These are phyloP conservation scores for Chaetomiaceae sp. DNA, from an alignment of 2,329 filamentous ascomycete genomes.

Conservation along the genomic window DNA sequence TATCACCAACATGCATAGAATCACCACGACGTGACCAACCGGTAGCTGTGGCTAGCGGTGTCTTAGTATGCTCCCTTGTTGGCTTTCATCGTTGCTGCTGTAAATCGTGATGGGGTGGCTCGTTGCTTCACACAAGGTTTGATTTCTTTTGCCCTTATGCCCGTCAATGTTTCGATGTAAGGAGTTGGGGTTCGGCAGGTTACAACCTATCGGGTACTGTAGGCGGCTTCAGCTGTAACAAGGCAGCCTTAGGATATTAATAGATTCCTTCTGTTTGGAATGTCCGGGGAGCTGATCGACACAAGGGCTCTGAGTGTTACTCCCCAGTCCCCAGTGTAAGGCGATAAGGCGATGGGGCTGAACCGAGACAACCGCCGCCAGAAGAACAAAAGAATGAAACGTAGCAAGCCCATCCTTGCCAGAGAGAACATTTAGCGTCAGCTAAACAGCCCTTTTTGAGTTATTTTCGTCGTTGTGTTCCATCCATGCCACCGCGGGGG, in stretches of 20 bases:
- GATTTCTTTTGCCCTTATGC: neutral
- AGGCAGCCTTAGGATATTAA: conserved; percentile 10
- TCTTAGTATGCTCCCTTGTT: neutral
- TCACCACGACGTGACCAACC: neutral
- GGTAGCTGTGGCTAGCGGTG: neutral
- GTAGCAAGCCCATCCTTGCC: conserved; percentile 10
- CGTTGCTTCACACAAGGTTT: conserved; percentile 1
- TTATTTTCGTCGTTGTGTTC: conserved; percentile 5
- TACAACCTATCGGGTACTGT: neutral
- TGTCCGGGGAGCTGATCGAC: neutral
- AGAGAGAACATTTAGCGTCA: conserved; percentile 5
- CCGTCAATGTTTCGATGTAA: neutral
- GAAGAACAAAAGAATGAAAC: neutral
- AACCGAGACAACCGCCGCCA: conserved; percentile 1
- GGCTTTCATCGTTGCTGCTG: neutral
- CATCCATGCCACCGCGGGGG: conserved; percentile 8
- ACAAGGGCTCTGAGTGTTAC: conserved; percentile 4
- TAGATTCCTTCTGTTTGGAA: conserved; percentile 8
- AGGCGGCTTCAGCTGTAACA: conserved; percentile 7
- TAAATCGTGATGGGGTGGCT: neutral
- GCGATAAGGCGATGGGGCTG: conserved; percentile 11
- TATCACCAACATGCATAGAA: neutral
- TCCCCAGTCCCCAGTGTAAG: conserved; percentile 10
- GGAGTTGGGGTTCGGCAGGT: neutral
- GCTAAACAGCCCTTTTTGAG: conserved; percentile 12